phyloP scores from a whole-genome alignment of 1,139 yeast species.

The Pichia sp. region DNA sequence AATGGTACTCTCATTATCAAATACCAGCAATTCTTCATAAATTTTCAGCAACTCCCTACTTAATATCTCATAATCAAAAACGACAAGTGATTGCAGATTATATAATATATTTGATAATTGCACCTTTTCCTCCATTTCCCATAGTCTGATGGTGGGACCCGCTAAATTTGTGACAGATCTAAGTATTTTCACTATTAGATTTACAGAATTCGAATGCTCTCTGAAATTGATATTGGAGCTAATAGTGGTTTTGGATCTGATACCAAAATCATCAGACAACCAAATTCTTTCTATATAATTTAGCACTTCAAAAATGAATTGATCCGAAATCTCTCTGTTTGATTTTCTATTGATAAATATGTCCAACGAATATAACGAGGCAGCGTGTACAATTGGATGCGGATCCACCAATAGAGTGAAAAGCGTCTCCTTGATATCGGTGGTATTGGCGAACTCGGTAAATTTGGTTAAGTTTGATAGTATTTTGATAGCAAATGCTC shows the following conservation, averaged over 20 bases:
- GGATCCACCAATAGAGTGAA: conserved; percentile 66
- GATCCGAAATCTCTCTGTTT: conserved; percentile 40
- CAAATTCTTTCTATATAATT: conserved; percentile 37
- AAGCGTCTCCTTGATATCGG: conserved; percentile 46
- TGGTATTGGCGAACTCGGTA: conserved; percentile 29
- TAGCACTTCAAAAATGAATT: conserved; percentile 37
- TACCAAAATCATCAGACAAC: conserved; percentile 48
- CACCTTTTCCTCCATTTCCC: conserved; percentile 15
- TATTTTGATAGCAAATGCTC: conserved; percentile 58
- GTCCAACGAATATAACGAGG: conserved; percentile 55
- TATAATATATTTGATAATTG: conserved; percentile 17
- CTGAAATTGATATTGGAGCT: conserved; percentile 40
- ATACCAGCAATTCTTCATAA: conserved; percentile 27
- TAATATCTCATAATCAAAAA: conserved; percentile 21
- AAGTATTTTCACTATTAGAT: conserved; percentile 16
- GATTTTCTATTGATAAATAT: conserved; percentile 44
- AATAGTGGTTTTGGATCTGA: conserved; percentile 33
- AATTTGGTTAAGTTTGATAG: conserved; percentile 53
- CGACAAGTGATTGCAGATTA: conserved; percentile 15
- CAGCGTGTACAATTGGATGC: conserved; percentile 73
- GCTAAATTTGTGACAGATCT: conserved; percentile 21
- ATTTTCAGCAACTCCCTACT: conserved; percentile 27
- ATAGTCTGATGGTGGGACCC: conserved; percentile 23
- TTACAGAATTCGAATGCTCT: conserved; percentile 25
- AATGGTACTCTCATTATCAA: conserved; percentile 20